Conservation (phyloP, 169 alveolate genomes). For the Eimeria acervulina region DNA sequence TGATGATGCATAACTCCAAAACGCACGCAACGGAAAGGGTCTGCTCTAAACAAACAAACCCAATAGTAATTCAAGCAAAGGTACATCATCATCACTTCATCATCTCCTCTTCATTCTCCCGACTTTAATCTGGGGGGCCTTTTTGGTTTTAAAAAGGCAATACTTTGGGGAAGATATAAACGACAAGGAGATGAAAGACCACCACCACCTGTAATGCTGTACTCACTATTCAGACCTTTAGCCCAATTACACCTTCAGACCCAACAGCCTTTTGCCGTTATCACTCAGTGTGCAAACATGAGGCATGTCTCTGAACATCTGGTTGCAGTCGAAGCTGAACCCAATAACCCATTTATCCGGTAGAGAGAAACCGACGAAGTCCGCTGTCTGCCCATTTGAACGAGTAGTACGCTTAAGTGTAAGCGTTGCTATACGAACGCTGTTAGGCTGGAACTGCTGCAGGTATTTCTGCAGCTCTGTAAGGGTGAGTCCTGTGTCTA, state of each 20-base stretch:
- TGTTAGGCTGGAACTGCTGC: constrained; percentile 84
- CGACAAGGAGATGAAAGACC: too few species aligned
- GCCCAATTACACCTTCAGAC: not conserved
- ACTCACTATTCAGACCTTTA: too few species aligned
- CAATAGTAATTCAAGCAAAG: not conserved
- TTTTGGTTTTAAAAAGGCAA: not conserved
- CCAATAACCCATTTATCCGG: constrained; percentile 88
- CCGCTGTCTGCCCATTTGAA: constrained; percentile 88
- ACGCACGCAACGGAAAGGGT: too few species aligned
- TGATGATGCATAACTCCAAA: too few species aligned
- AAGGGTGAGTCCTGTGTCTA: constrained; percentile 88
- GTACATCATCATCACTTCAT: too few species aligned
- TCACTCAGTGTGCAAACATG: constrained; percentile 80
- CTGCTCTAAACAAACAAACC: not conserved
- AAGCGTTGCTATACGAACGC: constrained; percentile 83
- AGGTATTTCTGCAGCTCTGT: constrained; percentile 84
- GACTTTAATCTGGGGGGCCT: not conserved
- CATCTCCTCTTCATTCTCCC: too few species aligned
- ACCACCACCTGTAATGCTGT: not conserved
- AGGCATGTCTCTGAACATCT: constrained; percentile 84
- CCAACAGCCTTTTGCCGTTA: constrained; percentile 47
- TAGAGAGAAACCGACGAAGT: constrained; percentile 88
- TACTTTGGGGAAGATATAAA: not conserved
- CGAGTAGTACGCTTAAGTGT: constrained; percentile 80
- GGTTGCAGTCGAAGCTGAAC: constrained; percentile 87